Percentiles rank a stretch among this genome's conserved stretches.
phyloP scores from a whole-genome alignment of 179 eudicot genomes.

The Corrigiola litoralis region DNA sequence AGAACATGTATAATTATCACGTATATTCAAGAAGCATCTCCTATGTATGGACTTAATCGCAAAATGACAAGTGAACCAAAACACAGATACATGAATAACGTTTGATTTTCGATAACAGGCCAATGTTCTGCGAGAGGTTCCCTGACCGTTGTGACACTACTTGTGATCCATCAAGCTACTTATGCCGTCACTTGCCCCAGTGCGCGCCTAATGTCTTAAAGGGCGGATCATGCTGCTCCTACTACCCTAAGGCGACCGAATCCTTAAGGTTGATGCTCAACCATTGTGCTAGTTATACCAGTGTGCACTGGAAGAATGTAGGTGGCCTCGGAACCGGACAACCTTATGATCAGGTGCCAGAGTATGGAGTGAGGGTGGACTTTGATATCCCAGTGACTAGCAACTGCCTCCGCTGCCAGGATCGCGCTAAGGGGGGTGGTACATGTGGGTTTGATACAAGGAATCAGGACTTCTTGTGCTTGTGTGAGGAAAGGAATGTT shows the following conservation, averaged over 20 bases:
- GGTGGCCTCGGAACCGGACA: conserved; percentile 30
- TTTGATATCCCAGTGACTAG: conserved; percentile 74
- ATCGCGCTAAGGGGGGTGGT: conserved; percentile 67
- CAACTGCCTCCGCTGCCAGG: conserved; percentile 70
- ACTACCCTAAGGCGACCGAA: conserved; percentile 74
- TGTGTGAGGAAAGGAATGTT: conserved; percentile 63
- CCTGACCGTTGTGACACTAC: conserved; percentile 75
- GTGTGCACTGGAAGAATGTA: conserved; percentile 68
- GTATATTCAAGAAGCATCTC: too few species aligned
- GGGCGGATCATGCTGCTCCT: conserved; percentile 64
- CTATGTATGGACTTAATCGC: too few species aligned
- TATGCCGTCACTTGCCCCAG: conserved; percentile 71
- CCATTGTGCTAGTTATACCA: conserved; percentile 65
- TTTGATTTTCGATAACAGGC: conserved; percentile 21
- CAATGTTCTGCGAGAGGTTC: conserved; percentile 63
- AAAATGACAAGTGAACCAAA: too few species aligned
- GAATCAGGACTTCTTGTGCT: conserved; percentile 59
- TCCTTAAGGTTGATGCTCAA: conserved; percentile 76
- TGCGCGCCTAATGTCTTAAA: conserved; percentile 34
- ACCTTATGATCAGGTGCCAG: conserved; percentile 55
- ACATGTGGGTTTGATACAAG: conserved; percentile 68
- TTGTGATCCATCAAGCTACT: conserved; percentile 75
- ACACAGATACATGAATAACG: too few species aligned
- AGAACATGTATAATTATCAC: too few species aligned
- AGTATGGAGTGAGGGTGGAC: conserved; percentile 82